These are phyloP conservation scores for Perkinsus olseni DNA, from an alignment of 169 alveolate species.

Conservation along the genomic window DNA sequence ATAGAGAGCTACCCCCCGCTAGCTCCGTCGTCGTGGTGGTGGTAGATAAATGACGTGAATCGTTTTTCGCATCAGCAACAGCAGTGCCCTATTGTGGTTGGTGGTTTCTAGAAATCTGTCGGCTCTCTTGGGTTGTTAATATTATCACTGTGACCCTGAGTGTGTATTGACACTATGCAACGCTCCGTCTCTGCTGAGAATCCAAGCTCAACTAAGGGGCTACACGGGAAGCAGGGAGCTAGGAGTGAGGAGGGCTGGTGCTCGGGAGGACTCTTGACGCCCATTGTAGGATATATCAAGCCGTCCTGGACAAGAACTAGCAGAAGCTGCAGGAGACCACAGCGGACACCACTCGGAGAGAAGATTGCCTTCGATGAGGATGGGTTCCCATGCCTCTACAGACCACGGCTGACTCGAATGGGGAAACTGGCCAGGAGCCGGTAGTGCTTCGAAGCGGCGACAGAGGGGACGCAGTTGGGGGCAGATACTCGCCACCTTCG, in stretches of 20 bases:
- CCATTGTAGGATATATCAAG: background rate
- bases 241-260: too few species aligned
- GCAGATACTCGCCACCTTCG: too few species aligned
- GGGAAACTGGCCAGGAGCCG: background rate
- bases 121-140: background rate
- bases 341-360: too few species aligned
- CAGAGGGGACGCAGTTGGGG: background rate
- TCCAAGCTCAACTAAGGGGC: too few species aligned
- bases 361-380: background rate
- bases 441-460: background rate
- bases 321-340: too few species aligned
- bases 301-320: background rate
- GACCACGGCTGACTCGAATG: background rate
- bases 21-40: background rate
- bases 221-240: too few species aligned
- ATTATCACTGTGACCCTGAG: background rate
- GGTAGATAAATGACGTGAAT: background rate
- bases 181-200: too few species aligned
- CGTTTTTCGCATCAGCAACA: background rate
- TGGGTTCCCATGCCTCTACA: background rate
- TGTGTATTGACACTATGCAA: too few species aligned
- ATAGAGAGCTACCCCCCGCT: background rate
- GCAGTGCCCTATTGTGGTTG: background rate
- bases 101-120: background rate
- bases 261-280: too few species aligned